Evolutionary conservation across 2,329 filamentous ascomycete species (phyloP).

Genomic region (Colletotrichum tropicicola): DNA sequence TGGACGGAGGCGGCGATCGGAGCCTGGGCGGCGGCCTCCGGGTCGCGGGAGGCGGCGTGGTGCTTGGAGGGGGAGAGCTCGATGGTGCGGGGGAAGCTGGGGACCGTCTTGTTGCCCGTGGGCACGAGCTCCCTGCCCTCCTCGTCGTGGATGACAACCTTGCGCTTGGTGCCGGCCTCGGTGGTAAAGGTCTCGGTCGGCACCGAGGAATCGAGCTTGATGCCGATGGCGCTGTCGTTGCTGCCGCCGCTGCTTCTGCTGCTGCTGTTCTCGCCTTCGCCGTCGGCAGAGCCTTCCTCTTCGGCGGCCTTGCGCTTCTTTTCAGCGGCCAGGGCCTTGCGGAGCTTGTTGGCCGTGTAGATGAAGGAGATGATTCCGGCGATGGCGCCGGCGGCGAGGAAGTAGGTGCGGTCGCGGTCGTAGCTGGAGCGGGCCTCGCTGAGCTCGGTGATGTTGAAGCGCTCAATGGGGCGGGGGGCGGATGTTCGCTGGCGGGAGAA

Average conservation of each 20-base stretch:
- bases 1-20: slow-evolving; percentile 48
- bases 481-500: slow-evolving; percentile 36
- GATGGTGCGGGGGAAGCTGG: slow-evolving; percentile 79
- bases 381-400: slow-evolving; percentile 59
- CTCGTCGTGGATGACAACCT: slow-evolving; percentile 71
- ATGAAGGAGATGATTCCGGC: slow-evolving; percentile 59
- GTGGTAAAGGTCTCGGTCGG: slow-evolving; percentile 57
- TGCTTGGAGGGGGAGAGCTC: slow-evolving; percentile 59
- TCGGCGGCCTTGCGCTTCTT: slow-evolving; percentile 34
- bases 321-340: slow-evolving; percentile 46
- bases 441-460: slow-evolving; percentile 59
- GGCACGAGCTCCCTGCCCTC: slow-evolving; percentile 78
- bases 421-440: slow-evolving; percentile 57
- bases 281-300: slow-evolving; percentile 26
- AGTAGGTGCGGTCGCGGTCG: slow-evolving; percentile 58
- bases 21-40: slow-evolving; percentile 34
- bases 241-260: slow-evolving; percentile 30
- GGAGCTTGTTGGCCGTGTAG: slow-evolving; percentile 63
- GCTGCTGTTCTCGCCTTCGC: too few species aligned
- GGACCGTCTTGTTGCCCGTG: slow-evolving; percentile 83
- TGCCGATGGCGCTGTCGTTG: slow-evolving; percentile 3
- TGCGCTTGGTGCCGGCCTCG: slow-evolving; percentile 60
- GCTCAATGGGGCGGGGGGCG: slow-evolving; percentile 51
- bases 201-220: slow-evolving; percentile 53
- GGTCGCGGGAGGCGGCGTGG: slow-evolving; percentile 29